Evolutionary conservation across 768 basidiomycete genomes (phyloP).

Genomic region (Asterophora lycoperdoides): DNA sequence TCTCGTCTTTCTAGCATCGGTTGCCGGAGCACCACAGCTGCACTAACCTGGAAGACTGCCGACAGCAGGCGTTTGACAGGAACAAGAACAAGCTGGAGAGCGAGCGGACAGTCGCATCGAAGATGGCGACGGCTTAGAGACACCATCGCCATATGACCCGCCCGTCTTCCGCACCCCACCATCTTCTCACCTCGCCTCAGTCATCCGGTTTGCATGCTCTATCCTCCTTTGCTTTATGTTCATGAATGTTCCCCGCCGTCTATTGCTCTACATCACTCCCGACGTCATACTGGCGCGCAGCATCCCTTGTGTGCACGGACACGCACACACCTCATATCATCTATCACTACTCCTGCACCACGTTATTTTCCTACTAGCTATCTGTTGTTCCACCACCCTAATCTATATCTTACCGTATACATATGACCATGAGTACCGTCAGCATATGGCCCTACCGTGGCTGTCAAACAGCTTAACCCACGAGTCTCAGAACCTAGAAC

Average conservation of each 20-base stretch:
- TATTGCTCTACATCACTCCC: slow-evolving; percentile 1
- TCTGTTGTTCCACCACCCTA: slow-evolving; percentile 12
- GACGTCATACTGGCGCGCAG: slow-evolving; percentile 1
- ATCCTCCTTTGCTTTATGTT: slow-evolving; percentile 9
- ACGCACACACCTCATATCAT: slow-evolving; percentile 5
- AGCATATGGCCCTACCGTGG: no score
- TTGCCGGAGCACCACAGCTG: slow-evolving; percentile 87
- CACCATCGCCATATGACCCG: background rate
- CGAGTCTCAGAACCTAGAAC: background rate
- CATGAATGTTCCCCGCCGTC: background rate
- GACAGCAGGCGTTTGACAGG: slow-evolving; percentile 81
- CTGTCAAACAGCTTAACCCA: no score
- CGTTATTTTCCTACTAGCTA: slow-evolving; percentile 8
- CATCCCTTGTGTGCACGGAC: slow-evolving; percentile 2
- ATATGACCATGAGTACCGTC: no score
- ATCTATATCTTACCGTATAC: slow-evolving; percentile 3
- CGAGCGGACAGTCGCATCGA: slow-evolving; percentile 81
- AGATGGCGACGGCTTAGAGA: slow-evolving; percentile 74
- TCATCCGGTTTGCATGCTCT: slow-evolving; percentile 11
- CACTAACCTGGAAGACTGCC: slow-evolving; percentile 77
- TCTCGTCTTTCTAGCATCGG: slow-evolving; percentile 55
- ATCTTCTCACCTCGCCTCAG: slow-evolving; percentile 10
- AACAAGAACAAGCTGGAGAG: slow-evolving; percentile 87
- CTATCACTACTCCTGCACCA: slow-evolving; percentile 3
- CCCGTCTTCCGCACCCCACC: slow-evolving; percentile 1